Base-by-base conservation (phyloP, 2,329 filamentous ascomycete species). In the Hortaea sp. region DNA sequence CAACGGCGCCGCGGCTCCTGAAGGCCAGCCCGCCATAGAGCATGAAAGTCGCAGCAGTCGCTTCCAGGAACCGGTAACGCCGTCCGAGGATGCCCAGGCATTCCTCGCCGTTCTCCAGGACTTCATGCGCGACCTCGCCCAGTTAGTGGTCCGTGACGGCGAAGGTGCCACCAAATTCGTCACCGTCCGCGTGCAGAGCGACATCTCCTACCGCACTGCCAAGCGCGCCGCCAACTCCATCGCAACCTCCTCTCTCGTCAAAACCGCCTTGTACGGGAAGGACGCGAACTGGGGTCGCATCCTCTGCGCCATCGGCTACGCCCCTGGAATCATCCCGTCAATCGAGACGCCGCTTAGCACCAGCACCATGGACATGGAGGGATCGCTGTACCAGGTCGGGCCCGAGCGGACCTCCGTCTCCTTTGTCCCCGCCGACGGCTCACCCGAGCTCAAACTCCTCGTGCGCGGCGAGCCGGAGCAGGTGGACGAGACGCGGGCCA, bases 211-310 rank as follows among this genome's bases (percentile, higher is more conserved):
- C 29, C 5, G 31, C 2, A 48, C 81, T 41, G 89, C 88, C 1
- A 81, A 85, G 46, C 78, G 82, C 61, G 82, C 95, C 50, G 92
- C 89, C 7, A 85, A 83, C 51, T 84, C 86, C 41, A 95, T 98
- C 63, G 89, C 92, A 11, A 81, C 84, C 43, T 95, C 88, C 0
- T 88, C 92, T 6, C 79, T 98, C 9, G 92, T 98, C 57, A 98
- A 98, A 75, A 98, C 92, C 0, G 92, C 92, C 0, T 74, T 98
- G 37, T 98, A 98, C 67, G 92, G 92, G 54, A 88, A 88, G 65
- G 92, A 98, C 64, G 92, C 92, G 12, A 98, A 98, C 73, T 98
- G 92, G 92, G 92, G 92, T 31, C 88, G 92, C 45, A 94, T 98
- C 52, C 76, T 97, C 29, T 97, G 92, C 65, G 90, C 92, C 1